These are phyloP conservation scores for Mucor racemosus DNA, from an alignment of 371 early-diverging fungal genomes.

Conservation along the genomic window DNA sequence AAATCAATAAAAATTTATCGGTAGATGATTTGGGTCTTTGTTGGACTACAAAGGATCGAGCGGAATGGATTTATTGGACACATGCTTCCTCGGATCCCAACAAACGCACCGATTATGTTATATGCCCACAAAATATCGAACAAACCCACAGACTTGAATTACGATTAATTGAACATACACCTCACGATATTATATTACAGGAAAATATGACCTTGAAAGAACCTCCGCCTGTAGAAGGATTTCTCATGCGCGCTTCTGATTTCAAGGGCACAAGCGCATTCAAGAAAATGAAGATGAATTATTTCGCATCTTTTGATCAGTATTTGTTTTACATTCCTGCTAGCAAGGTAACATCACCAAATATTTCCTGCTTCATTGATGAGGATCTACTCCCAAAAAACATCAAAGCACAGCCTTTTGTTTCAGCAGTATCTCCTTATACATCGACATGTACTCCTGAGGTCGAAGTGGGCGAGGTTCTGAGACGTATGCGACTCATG, in stretches of 20 bases:
- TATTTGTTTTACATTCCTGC: constrained; percentile 48
- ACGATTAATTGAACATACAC: constrained; percentile 57
- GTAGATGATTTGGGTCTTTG: constrained; percentile 52
- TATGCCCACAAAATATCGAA: constrained; percentile 56
- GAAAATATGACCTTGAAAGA: constrained; percentile 43
- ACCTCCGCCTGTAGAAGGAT: constrained; percentile 63
- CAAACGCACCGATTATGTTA: constrained; percentile 28
- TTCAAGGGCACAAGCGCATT: constrained; percentile 43
- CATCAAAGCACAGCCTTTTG: constrained; percentile 6
- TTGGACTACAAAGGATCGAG: constrained; percentile 61
- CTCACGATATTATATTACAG: constrained; percentile 36
- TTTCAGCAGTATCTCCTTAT: constrained; percentile 25
- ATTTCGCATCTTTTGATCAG: constrained; percentile 61
- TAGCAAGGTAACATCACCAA: constrained; percentile 30
- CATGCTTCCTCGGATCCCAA: constrained; percentile 13
- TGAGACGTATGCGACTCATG: constrained; percentile 53
- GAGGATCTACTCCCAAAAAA: constrained; percentile 9
- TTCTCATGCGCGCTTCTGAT: constrained; percentile 45
- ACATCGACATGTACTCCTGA: background rate
- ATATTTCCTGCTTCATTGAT: constrained; percentile 15
- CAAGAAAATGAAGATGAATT: constrained; percentile 31
- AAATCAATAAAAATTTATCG: constrained; percentile 19
- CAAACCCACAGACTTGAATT: constrained; percentile 63
- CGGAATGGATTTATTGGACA: constrained; percentile 65
- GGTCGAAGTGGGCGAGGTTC: constrained; percentile 28